phyloP scores from a whole-genome alignment of 768 basidiomycete genomes.

The Crassisporium funariophilum region DNA sequence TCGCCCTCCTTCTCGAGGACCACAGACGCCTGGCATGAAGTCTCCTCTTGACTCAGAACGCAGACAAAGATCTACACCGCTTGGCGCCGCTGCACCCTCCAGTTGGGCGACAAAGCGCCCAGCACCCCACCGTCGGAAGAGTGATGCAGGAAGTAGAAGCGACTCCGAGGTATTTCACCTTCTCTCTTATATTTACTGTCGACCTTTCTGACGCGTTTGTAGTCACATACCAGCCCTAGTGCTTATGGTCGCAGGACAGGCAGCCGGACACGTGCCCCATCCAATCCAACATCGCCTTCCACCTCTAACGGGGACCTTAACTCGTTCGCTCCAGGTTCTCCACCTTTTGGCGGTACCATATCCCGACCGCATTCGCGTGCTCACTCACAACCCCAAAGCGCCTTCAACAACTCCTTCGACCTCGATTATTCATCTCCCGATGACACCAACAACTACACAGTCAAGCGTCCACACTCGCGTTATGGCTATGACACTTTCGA shows the following conservation, averaged over 20 bases:
- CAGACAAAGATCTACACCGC: conserved; percentile 71
- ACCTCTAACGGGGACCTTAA: conserved; percentile 25
- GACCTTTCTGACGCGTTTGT: conserved; percentile 6
- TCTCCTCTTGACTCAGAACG: conserved; percentile 73
- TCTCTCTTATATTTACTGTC: conserved; percentile 9
- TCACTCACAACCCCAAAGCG: conserved; percentile 48
- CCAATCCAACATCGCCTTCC: conserved; percentile 67
- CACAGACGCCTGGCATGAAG: conserved; percentile 50
- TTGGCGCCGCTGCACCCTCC: conserved; percentile 66
- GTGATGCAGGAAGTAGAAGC: conserved; percentile 73
- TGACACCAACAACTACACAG: conserved; percentile 37
- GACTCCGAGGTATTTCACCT: conserved; percentile 68
- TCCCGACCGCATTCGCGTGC: conserved; percentile 71
- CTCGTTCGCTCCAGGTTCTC: conserved; percentile 22
- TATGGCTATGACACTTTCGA: conserved; percentile 38
- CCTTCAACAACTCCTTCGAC: conserved; percentile 30
- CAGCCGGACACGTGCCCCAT: conserved; percentile 65
- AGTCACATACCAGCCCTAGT: conserved; percentile 34
- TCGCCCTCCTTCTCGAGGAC: conserved; percentile 55
- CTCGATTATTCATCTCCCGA: conserved; percentile 46
- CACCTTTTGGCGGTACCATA: conserved; percentile 27
- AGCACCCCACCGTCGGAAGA: conserved; percentile 69
- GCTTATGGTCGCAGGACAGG: conserved; percentile 46
- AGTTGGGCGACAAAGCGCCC: conserved; percentile 74
- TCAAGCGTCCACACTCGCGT: conserved; percentile 18